Percentiles rank a stretch among this genome's conserved stretches.
These are phyloP conservation scores for Phalaenopsis equestris DNA, from an alignment of 106 monocot genomes.

Conservation along the genomic window DNA sequence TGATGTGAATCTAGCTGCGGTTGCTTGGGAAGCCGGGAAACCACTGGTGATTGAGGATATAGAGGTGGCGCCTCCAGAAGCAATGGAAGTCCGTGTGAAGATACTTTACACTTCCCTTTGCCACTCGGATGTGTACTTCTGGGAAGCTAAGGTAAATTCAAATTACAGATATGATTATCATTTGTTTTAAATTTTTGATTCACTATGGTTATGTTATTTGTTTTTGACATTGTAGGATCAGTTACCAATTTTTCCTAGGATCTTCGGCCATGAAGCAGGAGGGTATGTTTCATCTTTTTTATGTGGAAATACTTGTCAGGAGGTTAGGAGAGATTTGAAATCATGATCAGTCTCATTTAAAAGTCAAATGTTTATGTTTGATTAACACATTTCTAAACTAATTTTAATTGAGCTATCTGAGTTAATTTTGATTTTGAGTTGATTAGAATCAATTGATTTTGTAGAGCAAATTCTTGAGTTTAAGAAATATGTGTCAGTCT, in stretches of 20 bases:
- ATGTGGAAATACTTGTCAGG: too few relatives aligned
- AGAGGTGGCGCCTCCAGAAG: constrained; percentile 19
- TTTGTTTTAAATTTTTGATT: not conserved
- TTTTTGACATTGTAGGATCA: constrained; percentile 28
- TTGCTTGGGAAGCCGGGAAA: constrained; percentile 25
- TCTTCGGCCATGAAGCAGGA: constrained; percentile 67
- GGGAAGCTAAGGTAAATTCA: constrained; percentile 21
- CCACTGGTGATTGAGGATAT: constrained; percentile 20
- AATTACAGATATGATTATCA: not conserved
- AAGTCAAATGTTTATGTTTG: too few relatives aligned
- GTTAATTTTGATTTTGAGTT: not conserved
- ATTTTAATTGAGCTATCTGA: too few relatives aligned
- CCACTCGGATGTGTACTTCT: constrained; percentile 19
- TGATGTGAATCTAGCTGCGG: constrained; percentile 17
- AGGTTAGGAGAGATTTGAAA: too few relatives aligned
- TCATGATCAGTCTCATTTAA: too few relatives aligned
- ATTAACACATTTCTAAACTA: too few relatives aligned
- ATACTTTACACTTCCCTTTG: constrained; percentile 20
- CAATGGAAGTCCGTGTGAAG: constrained; percentile 21
- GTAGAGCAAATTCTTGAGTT: too few relatives aligned
- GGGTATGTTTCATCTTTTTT: constrained; percentile 30
- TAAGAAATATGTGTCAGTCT: too few relatives aligned
- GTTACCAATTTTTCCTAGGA: constrained; percentile 53
- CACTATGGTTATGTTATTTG: not conserved
- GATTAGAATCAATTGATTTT: too few relatives aligned